Base-by-base conservation (phyloP, 345 rosid species). In the Brassica cretica region DNA sequence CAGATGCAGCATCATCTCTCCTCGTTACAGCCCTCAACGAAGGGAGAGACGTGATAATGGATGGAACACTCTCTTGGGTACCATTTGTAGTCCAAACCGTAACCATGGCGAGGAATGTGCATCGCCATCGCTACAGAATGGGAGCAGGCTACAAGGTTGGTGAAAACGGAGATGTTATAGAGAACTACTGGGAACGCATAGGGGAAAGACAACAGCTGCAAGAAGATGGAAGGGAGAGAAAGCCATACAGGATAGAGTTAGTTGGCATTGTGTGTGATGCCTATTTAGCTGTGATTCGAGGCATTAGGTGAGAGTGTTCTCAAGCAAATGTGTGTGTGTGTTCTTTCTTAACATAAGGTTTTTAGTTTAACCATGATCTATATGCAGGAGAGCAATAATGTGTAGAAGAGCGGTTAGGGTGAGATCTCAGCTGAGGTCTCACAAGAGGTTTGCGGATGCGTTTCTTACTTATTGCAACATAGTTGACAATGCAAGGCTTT, bases 261-360 rank as follows among this genome's bases (percentile, higher is more conserved):
- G 98, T 92, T 64, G 98, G 98, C 12, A 95, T 94, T 55, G 97
- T 94, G 37, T 94, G 98, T 25, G 98, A 94, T 79, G 97, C 98
- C 9, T 92, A 94, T 66, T 81, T 94, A 78, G 98, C 98, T 5
- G 98, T 92, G 55, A 83, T 89, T 25, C 85, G 98, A 82, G 98
- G 97, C 86, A 89, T 94, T 76, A 92, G 98, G 98, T 88, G 7
- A 74, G 79, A 79, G 29, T 62, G 49, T 53, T 16, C 19, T 49
- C 56, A 49, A 64, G 9, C 3, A 44, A 12, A 0, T 70, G 44
- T 72, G 68, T 21, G 55, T 18, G 24, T 58, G 16, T 41, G 49
- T 41, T 41, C 49, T 49, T 60, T 8, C 9, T 10, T 5, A 66
- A 49, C 69, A 60, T 15, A 32, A 71, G 33, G 6, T 9, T 8